Percentiles rank a stretch among this genome's conserved stretches.
Evolutionary conservation across 768 basidiomycete species (phyloP).

Genomic region (Cystofilobasidium bisporidii): DNA sequence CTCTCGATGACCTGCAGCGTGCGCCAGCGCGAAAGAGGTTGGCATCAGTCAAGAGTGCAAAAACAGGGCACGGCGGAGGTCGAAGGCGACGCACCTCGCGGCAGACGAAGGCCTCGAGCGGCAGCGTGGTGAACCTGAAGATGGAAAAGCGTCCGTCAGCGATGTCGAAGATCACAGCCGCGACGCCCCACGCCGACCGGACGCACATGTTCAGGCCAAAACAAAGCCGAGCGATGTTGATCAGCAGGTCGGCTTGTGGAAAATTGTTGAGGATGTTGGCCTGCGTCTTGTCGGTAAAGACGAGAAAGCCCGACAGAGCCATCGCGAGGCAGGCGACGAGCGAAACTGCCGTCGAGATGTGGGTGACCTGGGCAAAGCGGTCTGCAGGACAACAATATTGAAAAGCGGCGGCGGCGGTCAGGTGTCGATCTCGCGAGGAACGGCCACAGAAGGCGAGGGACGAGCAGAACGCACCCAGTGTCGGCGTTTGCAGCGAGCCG

Average conservation of each 20-base stretch:
- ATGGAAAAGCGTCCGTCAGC: no score
- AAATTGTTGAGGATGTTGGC: constrained; percentile 97
- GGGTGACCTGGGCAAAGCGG: constrained; percentile 74
- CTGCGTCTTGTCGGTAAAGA: constrained; percentile 44
- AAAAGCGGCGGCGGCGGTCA: no score
- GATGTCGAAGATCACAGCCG: no score
- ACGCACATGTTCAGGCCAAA: constrained; percentile 57
- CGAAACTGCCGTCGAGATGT: constrained; percentile 76
- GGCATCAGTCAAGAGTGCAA: neutral
- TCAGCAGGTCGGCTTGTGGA: constrained; percentile 67
- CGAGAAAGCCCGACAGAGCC: constrained; percentile 66
- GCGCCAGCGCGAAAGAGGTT: neutral
- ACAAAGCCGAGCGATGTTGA: constrained; percentile 89
- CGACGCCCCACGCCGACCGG: no score
- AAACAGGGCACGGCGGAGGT: neutral
- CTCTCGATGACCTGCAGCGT: constrained; percentile 75
- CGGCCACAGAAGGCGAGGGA: neutral
- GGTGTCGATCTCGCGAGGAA: neutral
- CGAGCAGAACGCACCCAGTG: constrained; percentile 47
- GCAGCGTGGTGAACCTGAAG: constrained; percentile 79
- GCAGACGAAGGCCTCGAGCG: constrained; percentile 86
- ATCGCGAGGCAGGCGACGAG: constrained; percentile 75
- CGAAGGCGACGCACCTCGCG: constrained; percentile 69
- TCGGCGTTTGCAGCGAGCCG: constrained; percentile 82
- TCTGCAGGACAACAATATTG: constrained; percentile 26